phyloP scores from a whole-genome alignment of 1,284 basidiomycete species.

The Rhizoctonia solani region DNA sequence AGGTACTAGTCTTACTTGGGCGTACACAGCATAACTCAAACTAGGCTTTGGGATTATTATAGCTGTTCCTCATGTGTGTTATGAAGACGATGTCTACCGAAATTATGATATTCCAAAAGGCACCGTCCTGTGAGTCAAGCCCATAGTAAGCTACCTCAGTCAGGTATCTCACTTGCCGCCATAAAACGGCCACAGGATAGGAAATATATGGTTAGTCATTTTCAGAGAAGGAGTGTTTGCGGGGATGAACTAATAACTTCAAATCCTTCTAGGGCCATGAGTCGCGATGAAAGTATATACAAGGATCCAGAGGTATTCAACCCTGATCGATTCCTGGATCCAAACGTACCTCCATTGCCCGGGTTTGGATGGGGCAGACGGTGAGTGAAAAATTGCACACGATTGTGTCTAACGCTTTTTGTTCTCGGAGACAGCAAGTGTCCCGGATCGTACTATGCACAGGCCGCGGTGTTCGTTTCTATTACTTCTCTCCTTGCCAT shows the following conservation, averaged over 20 bases:
- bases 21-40: neutral
- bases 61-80: neutral
- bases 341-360: neutral
- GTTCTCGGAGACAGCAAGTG: too few species aligned
- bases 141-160: neutral
- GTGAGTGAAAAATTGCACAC: neutral
- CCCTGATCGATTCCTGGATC: conserved; percentile 7
- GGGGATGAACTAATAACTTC: neutral
- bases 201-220: neutral
- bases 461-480: too few species aligned
- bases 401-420: too few species aligned
- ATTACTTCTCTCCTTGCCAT: too few species aligned
- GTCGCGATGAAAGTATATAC: neutral
- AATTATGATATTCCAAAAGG: conserved; percentile 8
- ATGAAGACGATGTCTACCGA: neutral
- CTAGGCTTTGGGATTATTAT: too few species aligned
- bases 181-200: neutral
- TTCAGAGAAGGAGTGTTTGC: neutral
- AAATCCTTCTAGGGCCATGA: neutral
- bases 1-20: neutral
- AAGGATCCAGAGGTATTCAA: too few species aligned
- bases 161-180: neutral
- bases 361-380: conserved; percentile 1
- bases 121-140: neutral
- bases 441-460: too few species aligned